These are phyloP conservation scores for Xylaria castorea DNA, from an alignment of 495 filamentous ascomycete genomes.

Conservation along the genomic window DNA sequence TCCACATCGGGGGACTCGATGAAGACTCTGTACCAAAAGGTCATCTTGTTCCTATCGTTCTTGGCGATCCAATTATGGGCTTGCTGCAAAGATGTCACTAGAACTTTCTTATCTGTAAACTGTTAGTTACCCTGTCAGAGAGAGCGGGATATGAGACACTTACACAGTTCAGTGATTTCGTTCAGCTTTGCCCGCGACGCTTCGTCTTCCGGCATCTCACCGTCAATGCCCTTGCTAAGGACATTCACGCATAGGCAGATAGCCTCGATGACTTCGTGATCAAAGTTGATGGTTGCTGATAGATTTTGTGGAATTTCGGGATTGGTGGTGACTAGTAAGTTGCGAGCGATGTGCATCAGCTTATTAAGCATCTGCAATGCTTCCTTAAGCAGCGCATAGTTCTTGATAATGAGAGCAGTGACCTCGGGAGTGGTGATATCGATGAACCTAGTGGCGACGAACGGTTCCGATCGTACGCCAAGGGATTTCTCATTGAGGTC, in stretches of 20 bases:
- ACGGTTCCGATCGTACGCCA: slow-evolving; percentile 49
- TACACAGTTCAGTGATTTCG: slow-evolving; percentile 63
- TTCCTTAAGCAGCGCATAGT: slow-evolving; percentile 75
- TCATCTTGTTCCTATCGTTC: slow-evolving; percentile 89
- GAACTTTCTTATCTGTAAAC: slow-evolving; percentile 76
- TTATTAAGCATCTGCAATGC: slow-evolving; percentile 87
- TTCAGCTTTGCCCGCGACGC: slow-evolving; percentile 53
- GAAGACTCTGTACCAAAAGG: slow-evolving; percentile 83
- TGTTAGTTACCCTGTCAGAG: slow-evolving; percentile 31
- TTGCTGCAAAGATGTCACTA: slow-evolving; percentile 89
- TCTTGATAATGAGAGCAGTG: slow-evolving; percentile 78
- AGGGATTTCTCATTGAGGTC: slow-evolving; percentile 67
- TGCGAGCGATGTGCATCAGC: slow-evolving; percentile 81
- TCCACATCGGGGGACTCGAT: slow-evolving; percentile 51
- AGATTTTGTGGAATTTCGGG: slow-evolving; percentile 81
- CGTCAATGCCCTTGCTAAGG: slow-evolving; percentile 88
- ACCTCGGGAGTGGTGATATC: slow-evolving; percentile 63
- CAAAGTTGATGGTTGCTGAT: slow-evolving; percentile 78
- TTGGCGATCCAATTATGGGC: slow-evolving; percentile 91
- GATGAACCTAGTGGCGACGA: slow-evolving; percentile 50
- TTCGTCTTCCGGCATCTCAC: slow-evolving; percentile 76
- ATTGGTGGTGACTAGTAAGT: slow-evolving; percentile 78
- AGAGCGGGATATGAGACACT: slow-evolving; percentile 24
- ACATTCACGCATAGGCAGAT: slow-evolving; percentile 86
- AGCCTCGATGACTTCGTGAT: slow-evolving; percentile 81